Evolutionary conservation across 768 basidiomycete genomes (phyloP), one percentile per base, ranked within the genome.

Genomic region (Lactarius hengduanensis): DNA sequence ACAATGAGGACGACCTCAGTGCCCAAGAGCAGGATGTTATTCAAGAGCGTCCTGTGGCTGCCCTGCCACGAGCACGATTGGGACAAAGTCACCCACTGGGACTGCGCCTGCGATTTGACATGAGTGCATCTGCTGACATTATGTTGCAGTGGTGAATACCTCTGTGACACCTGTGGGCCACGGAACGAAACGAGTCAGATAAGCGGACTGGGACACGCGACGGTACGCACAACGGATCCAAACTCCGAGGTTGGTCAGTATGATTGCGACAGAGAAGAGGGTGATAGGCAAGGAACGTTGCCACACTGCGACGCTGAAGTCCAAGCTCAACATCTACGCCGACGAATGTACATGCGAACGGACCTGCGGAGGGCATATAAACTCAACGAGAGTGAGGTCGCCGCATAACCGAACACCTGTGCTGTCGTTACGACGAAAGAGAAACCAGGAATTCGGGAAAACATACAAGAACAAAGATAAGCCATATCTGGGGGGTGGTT

Each of bases 331-430:
- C 15, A 28, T 8, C 47, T 18, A 18, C 2, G 50, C 18, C 34
- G 54, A 15, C 56, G 4, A 22, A 16, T 54, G 18, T 38, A 8
- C 15, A 20, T 15, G 36, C 26, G 26, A 10, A 20, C 69, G 43
- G 32, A 69, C 69, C 41, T 36, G 45, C 69, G 69, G 57, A 69
- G 41, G 32, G 47, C 45, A 53, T 68, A 69, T 32, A 69, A 32
- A 16, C 53, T 50, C 57, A 69, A 57, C 34, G 69, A n/a, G 15
- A 68, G 28, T 26, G 69, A 8, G 4, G 56, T 40, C 11, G 69
- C n/a, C 2, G 54, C 20, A 50, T 69, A 69, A 9, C 36, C 55
- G 38, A 69, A 69, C 13, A 58, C 26, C 69, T 69, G 20, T 34
- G 28, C 4, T 5, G 0, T n/a, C 32, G n/a, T 28, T 36, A 34